Evolutionary conservation across 2,329 filamentous ascomycete species (phyloP).

Genomic region (Colletotrichum sp.): DNA sequence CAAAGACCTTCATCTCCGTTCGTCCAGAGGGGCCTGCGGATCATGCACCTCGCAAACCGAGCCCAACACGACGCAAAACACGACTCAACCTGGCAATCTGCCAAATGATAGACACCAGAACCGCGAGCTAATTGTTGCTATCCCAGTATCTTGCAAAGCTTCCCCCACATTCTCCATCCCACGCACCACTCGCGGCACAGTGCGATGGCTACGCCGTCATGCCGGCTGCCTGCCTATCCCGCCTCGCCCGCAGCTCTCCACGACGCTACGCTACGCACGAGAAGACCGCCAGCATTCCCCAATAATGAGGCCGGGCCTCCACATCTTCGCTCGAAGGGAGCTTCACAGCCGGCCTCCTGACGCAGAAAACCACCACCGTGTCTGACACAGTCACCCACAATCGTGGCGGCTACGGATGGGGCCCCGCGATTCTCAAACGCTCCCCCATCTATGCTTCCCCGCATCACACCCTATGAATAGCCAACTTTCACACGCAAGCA

Average conservation of each 20-base stretch:
- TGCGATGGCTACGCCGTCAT: not conserved
- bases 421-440: constrained; percentile 18
- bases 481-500: not conserved
- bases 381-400: not conserved
- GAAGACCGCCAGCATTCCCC: not conserved
- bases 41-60: constrained; percentile 17
- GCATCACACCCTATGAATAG: constrained; percentile 5
- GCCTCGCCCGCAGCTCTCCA: not conserved
- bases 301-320: not conserved
- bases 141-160: not conserved
- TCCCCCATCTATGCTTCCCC: constrained; percentile 5
- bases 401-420: not conserved
- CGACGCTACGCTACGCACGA: not conserved
- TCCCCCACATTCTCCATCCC: not conserved
- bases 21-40: constrained; percentile 19
- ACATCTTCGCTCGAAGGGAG: constrained; percentile 21
- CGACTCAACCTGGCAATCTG: not conserved
- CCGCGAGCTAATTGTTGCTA: not conserved
- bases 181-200: not conserved
- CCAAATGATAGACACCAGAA: not conserved
- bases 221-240: not conserved
- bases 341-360: constrained; percentile 3
- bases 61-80: not conserved
- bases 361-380: not conserved
- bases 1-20: constrained; percentile 12